These are phyloP conservation scores for Aspergillus vadensis DNA, from an alignment of 2,329 filamentous ascomycete genomes.

Conservation along the genomic window DNA sequence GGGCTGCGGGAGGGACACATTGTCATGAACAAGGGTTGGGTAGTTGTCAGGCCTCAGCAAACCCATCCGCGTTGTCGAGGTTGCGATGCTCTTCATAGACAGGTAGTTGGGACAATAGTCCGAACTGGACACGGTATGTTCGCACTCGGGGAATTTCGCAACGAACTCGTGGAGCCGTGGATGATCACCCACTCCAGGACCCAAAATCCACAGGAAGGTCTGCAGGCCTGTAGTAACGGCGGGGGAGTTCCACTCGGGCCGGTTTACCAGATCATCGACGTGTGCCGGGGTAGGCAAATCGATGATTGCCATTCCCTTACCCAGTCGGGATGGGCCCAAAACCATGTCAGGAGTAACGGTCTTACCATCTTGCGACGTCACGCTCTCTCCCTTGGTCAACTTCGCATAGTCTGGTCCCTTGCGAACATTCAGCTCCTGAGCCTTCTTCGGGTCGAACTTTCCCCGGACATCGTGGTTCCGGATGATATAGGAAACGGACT, in stretches of 20 bases:
- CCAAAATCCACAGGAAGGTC: conserved; percentile 80
- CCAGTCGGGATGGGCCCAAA: conserved; percentile 65
- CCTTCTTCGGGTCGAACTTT: conserved; percentile 71
- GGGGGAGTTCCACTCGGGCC: conserved; percentile 70
- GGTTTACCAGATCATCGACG: conserved; percentile 66
- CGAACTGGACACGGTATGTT: conserved; percentile 76
- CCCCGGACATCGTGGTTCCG: conserved; percentile 75
- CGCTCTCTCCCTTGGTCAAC: conserved; percentile 65
- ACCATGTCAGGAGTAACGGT: conserved; percentile 86
- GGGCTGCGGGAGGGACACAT: conserved; percentile 50
- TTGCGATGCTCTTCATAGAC: conserved; percentile 66
- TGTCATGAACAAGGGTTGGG: conserved; percentile 67
- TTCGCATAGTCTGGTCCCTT: conserved; percentile 60
- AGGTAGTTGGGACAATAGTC: conserved; percentile 77
- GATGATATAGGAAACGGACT: conserved; percentile 83
- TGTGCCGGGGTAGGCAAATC: conserved; percentile 75
- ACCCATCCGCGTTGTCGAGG: conserved; percentile 68
- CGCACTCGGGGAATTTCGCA: conserved; percentile 57
- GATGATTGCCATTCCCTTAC: conserved; percentile 74
- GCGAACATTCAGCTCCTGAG: conserved; percentile 65
- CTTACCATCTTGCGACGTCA: conserved; percentile 65
- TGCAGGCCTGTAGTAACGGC: conserved; percentile 68
- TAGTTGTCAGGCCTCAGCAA: conserved; percentile 75
- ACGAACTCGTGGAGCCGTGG: conserved; percentile 70
- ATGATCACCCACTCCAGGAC: conserved; percentile 65